These are phyloP conservation scores for Mytilinidion resinicola DNA, from an alignment of 495 filamentous ascomycete species.

Conservation along the genomic window DNA sequence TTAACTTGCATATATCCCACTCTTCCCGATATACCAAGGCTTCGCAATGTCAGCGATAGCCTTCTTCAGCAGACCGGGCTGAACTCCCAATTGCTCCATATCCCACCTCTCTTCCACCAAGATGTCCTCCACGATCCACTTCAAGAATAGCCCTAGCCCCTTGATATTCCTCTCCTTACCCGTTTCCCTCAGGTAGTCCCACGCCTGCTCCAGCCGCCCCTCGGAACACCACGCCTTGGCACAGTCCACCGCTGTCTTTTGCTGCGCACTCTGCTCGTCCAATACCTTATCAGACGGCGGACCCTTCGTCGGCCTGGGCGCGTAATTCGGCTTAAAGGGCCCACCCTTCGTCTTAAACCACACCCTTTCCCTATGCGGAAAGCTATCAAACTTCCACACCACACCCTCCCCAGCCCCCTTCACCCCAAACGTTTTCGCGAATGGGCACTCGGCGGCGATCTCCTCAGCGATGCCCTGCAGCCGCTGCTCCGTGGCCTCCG, in stretches of 20 bases:
- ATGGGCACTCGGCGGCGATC: slow-evolving; percentile 33
- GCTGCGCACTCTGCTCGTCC: slow-evolving; percentile 7
- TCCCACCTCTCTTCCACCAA: slow-evolving; percentile 14
- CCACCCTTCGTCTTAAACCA: slow-evolving; percentile 39
- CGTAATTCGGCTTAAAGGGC: slow-evolving; percentile 19
- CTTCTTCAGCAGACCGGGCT: slow-evolving; percentile 6
- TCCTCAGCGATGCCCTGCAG: slow-evolving; percentile 22
- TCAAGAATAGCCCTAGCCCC: slow-evolving; percentile 12
- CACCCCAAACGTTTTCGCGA: slow-evolving; percentile 28
- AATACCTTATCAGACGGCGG: neutral
- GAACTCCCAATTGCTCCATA: slow-evolving; percentile 9
- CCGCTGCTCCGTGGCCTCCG: slow-evolving; percentile 7
- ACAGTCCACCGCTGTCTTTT: slow-evolving; percentile 13
- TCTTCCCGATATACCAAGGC: slow-evolving; percentile 5
- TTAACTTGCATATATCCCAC: no score
- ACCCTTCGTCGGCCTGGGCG: slow-evolving; percentile 14
- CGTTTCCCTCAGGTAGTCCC: slow-evolving; percentile 31
- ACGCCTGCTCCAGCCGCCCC: slow-evolving; percentile 32
- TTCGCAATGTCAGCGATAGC: slow-evolving; percentile 17
- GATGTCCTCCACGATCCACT: slow-evolving; percentile 15
- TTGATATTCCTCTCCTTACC: slow-evolving; percentile 8
- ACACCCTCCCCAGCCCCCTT: slow-evolving; percentile 36
- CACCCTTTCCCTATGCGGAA: slow-evolving; percentile 3
- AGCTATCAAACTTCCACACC: slow-evolving; percentile 34
- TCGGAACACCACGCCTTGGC: slow-evolving; percentile 20